Base-by-base conservation (phyloP, 2,329 filamentous ascomycete species). In the Colletotrichum sp. region DNA sequence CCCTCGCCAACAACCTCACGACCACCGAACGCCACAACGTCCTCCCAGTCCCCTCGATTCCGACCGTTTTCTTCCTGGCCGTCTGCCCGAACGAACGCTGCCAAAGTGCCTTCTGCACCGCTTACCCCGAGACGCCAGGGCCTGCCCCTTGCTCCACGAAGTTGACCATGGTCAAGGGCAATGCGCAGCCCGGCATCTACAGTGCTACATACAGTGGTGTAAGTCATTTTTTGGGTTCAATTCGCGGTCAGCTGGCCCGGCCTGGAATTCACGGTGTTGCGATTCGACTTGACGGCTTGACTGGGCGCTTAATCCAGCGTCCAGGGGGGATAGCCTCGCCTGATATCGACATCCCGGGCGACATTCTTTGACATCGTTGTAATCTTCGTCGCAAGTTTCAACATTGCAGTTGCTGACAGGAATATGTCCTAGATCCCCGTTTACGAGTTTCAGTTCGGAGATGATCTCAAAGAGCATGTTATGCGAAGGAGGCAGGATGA, bases 401-500 rank as follows among this genome's bases (percentile, higher is more conserved):
- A 39, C 34, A 34, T 10, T 18, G n/a, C 30, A 21, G 16, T 60
- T 52, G 18, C 62, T 78, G 16, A 78, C 26, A 32, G 28, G 18
- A 12, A 13, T 44, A 36, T 18, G 16, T 13, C 66, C 72, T 81
- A 98, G 95, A 96, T 98, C 77, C 96, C 96, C 44, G 96, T 99
- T 13, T 98, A 97, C 84, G 97, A 99, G 83, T 97, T 92, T 86
- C 96, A 98, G 84, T 93, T 98, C 80, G 95, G 93, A 44, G 90
- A 89, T 79, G 95, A 98, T 83, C 83, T 93, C 36, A 93, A 94
- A 83, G 91, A 94, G 81, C 95, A 98, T 95, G 95, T 99, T 79
- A 99, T 99, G 97, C 94, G 97, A 84, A 92, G 97, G 67, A 93
- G 96, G 76, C 91, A 93, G 69, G 97, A 99, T 85, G 93, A 99